Conservation (phyloP, 2,329 filamentous ascomycete genomes). For the Diaporthe capsici region DNA sequence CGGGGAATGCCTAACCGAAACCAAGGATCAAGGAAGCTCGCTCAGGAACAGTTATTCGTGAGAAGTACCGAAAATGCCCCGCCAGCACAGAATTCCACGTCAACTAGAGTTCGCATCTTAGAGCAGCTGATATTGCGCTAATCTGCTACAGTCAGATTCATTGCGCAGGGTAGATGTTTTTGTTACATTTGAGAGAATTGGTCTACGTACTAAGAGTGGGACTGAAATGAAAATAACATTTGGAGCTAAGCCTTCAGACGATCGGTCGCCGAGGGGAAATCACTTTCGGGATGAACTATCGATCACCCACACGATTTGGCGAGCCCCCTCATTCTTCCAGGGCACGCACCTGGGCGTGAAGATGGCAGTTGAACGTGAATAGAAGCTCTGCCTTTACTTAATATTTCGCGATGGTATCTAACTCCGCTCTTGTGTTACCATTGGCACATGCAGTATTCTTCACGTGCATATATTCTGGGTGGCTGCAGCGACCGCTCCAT, state of each 20-base stretch:
- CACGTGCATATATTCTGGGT: neutral
- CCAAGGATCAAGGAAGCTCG: neutral
- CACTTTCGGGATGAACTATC: conserved; percentile 4
- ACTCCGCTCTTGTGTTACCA: neutral
- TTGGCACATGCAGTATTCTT: neutral
- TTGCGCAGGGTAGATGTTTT: neutral
- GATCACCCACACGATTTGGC: neutral
- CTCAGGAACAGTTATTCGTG: neutral
- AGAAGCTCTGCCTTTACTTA: neutral
- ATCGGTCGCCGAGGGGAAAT: neutral
- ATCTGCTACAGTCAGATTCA: neutral
- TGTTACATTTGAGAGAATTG: neutral
- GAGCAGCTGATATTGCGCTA: neutral
- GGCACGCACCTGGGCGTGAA: neutral
- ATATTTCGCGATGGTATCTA: too few species aligned
- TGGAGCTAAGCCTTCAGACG: neutral
- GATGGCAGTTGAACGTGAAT: neutral
- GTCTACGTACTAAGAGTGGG: neutral
- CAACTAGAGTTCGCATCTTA: neutral
- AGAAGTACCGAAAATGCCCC: neutral
- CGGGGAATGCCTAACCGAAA: neutral
- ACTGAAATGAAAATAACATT: neutral
- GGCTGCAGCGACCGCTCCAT: neutral
- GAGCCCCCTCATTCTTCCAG: neutral
- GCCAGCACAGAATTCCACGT: neutral